Percentiles rank a stretch among this genome's conserved stretches.
Conservation (phyloP, 2,329 filamentous ascomycete species). For the Chrysosporium queenslandicum region DNA sequence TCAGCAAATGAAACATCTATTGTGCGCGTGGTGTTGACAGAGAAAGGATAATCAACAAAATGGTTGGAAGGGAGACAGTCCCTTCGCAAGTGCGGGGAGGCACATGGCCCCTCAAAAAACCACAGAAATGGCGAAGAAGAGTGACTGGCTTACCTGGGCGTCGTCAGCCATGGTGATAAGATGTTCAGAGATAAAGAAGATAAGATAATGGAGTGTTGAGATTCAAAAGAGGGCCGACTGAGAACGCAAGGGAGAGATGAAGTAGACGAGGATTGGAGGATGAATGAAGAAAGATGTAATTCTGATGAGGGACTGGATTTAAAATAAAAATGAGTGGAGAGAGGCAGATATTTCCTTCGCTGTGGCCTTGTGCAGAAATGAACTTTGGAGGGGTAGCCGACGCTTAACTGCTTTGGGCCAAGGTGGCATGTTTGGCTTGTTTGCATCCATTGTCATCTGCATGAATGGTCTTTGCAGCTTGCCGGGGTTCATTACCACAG, state of each 20-base stretch:
- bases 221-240: constrained; percentile 18
- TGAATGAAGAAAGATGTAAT: constrained; percentile 20
- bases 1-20: constrained; percentile 3
- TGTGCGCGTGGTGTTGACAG: neutral
- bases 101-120: neutral
- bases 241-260: constrained; percentile 17
- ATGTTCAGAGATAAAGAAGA: constrained; percentile 17
- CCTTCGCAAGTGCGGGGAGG: neutral
- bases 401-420: constrained; percentile 12
- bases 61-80: neutral
- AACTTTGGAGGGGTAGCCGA: constrained; percentile 9
- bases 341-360: constrained; percentile 8
- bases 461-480: neutral
- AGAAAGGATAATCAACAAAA: neutral
- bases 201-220: constrained; percentile 15
- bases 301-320: constrained; percentile 14
- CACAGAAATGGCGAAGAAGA: neutral
- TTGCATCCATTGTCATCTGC: neutral
- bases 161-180: constrained; percentile 56
- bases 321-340: constrained; percentile 13
- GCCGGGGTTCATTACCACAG: constrained; percentile 4
- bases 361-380: constrained; percentile 7
- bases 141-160: constrained; percentile 47
- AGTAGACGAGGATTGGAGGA: constrained; percentile 15
- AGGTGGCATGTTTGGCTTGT: constrained; percentile 9